Percentiles rank a stretch among this genome's conserved stretches.
These are phyloP conservation scores for Mortierella sp. DNA, from an alignment of 371 early-diverging fungal species.

Conservation along the genomic window DNA sequence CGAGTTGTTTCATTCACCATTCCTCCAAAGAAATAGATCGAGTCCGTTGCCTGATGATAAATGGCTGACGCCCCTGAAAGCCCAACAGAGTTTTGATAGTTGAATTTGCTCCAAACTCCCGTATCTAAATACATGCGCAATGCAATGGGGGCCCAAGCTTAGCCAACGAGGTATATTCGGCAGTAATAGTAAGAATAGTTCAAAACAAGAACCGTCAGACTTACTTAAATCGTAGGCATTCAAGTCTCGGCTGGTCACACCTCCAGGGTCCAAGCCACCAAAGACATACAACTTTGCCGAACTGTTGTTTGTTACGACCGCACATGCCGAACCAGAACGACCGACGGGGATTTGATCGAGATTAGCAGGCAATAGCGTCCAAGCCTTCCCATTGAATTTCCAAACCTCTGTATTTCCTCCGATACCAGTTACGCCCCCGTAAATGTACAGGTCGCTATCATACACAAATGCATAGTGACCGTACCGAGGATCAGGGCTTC, in stretches of 20 bases:
- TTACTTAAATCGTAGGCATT: conserved; percentile 40
- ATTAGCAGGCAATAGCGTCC: conserved; percentile 28
- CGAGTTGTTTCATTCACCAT: conserved; percentile 51
- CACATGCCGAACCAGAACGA: conserved; percentile 30
- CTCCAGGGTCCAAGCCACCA: conserved; percentile 24
- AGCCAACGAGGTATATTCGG: not conserved
- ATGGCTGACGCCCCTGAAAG: conserved; percentile 47
- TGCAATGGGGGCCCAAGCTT: not conserved
- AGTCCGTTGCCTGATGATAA: conserved; percentile 49
- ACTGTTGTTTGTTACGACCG: conserved; percentile 30
- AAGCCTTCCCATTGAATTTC: conserved; percentile 36
- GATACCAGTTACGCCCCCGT: conserved; percentile 29
- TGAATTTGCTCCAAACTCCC: conserved; percentile 30
- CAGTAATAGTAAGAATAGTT: not conserved
- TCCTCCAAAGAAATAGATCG: conserved; percentile 56
- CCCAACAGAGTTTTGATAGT: conserved; percentile 48
- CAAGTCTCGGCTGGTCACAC: conserved; percentile 31
- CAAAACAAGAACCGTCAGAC: not conserved
- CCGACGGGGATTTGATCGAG: conserved; percentile 34
- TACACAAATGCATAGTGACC: conserved; percentile 48
- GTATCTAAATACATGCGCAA: conserved; percentile 2
- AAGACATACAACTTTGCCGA: conserved; percentile 45
- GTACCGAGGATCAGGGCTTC: conserved; percentile 38
- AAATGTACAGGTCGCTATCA: conserved; percentile 38
- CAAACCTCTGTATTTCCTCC: conserved; percentile 40